These are phyloP conservation scores for Colletotrichum truncatum DNA, from an alignment of 2,329 filamentous ascomycete species.

Conservation along the genomic window DNA sequence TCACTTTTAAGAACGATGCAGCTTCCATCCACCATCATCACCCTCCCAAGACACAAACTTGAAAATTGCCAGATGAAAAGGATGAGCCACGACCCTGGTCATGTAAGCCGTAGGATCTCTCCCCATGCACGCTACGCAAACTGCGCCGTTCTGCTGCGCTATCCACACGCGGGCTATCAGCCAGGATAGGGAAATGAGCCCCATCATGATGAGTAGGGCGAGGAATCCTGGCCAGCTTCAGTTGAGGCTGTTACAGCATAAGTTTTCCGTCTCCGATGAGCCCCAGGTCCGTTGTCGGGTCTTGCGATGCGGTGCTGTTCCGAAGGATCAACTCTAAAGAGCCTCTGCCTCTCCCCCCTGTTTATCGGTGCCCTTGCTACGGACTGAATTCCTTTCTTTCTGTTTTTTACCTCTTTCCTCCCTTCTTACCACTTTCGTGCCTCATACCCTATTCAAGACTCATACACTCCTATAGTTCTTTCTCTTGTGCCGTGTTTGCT, in stretches of 20 bases:
- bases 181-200: neutral
- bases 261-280: neutral
- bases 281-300: neutral
- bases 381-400: neutral
- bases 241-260: neutral
- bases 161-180: neutral
- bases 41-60: no score
- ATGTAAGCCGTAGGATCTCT: no score
- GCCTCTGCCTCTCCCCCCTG: neutral
- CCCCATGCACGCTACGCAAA: neutral
- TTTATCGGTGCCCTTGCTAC: neutral
- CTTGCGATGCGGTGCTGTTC: neutral
- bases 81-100: no score
- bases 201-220: neutral
- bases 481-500: neutral
- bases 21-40: no score
- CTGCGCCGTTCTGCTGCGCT: neutral
- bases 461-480: neutral
- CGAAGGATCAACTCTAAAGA: conserved; percentile 1
- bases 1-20: no score
- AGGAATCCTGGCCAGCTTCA: neutral
- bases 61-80: no score
- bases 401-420: neutral
- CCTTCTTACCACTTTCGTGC: neutral
- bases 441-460: neutral